Base-by-base conservation (phyloP, 441 rosid genomes). In the Jatropha podagrica region DNA sequence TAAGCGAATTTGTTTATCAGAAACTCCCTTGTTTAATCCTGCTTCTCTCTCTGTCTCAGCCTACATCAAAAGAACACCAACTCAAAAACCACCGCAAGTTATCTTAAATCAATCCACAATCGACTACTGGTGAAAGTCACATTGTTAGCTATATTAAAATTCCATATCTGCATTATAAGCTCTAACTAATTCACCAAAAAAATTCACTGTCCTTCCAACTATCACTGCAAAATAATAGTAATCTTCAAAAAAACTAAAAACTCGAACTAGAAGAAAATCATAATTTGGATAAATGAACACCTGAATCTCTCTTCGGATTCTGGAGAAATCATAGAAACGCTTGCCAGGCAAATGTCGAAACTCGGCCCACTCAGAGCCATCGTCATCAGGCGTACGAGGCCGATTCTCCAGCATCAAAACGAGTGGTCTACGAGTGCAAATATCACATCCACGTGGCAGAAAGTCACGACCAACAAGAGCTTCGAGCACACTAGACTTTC, bases 401-500 rank as follows among this genome's bases (percentile, higher is more conserved):
- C 82, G 78, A 40, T 86, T 83, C 15, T 82, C 83, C 0, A 91
- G 87, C 91, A 82, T 84, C 61, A 91, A 81, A n/a, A 82, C 83
- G 32, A 91, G 86, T 14, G 96, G 96, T 20, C 93, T 77, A 17
- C 92, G 89, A 2, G 95, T 91, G 58, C 93, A 91, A 70, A 91
- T 89, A 73, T 86, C 95, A 66, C 80, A 83, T 0, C 95, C 92
- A 0, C 93, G 92, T 2, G 95, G 93, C 55, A 91, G 87, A 65
- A 89, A 91, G 74, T 91, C 95, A 0, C 95, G 85, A 52, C 93
- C 92, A 26, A 87, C 91, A 17, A 89, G 88, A 0, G 93, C 87
- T 79, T 91, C 94, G 3, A 91, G 86, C 41, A 91, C 96, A 81
- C 94, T 89, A 11, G 96, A 91, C 83, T 91, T 91, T 41, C 96